phyloP scores from a whole-genome alignment of 805 yeast species.

The Candida golubevii region DNA sequence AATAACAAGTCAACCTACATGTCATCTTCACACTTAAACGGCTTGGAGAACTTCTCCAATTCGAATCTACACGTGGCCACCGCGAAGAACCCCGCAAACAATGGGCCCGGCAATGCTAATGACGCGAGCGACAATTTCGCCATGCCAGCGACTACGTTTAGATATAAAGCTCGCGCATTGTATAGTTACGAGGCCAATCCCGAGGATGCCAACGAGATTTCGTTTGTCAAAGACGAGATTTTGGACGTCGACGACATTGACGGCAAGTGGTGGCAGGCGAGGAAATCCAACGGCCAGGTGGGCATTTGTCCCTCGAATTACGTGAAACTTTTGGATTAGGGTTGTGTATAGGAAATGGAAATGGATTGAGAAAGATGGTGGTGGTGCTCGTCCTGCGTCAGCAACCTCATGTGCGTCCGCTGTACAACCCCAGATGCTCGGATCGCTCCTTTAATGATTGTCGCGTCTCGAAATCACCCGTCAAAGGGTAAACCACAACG shows the following conservation, averaged over 20 bases:
- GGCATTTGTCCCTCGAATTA: constrained; percentile 97
- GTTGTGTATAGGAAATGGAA: constrained; percentile 1
- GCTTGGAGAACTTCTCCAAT: constrained; percentile 52
- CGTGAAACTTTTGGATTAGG: constrained; percentile 60
- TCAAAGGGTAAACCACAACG: too few relatives aligned
- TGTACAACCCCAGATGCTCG: too few relatives aligned
- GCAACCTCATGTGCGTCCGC: too few relatives aligned
- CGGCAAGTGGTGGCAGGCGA: constrained; percentile 99
- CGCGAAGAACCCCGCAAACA: constrained; percentile 9
- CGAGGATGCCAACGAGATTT: constrained; percentile 87
- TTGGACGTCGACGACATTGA: constrained; percentile 87
- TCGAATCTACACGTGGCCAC: constrained; percentile 32
- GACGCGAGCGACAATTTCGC: constrained; percentile 21
- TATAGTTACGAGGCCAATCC: constrained; percentile 87
- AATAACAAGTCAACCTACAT: constrained; percentile 33
- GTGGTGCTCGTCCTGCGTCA: not conserved
- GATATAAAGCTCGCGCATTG: constrained; percentile 81
- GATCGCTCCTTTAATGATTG: too few relatives aligned
- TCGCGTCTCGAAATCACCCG: too few relatives aligned
- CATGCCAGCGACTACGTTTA: constrained; percentile 42
- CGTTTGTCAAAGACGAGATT: constrained; percentile 88
- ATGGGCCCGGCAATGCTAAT: constrained; percentile 2
- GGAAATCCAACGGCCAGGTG: constrained; percentile 81
- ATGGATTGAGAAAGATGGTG: not conserved
- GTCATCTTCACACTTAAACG: constrained; percentile 56